Evolutionary conservation across 371 early-diverging fungal species (phyloP), one percentile per base, ranked within the genome.

Genomic region (Syncephalastrum monosporum): DNA sequence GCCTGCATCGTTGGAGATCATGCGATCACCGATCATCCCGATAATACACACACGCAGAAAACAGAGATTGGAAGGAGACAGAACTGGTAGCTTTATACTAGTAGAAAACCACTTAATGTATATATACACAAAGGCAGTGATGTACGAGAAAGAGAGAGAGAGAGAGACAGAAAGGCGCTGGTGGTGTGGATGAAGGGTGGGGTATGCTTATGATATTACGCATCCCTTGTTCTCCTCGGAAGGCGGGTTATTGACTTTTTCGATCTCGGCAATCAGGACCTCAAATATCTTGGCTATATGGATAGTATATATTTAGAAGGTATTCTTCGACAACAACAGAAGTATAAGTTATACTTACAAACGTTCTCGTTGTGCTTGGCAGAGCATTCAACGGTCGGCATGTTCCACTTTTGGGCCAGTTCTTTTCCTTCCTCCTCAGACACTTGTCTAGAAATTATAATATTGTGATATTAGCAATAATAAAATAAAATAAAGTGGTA

Each of bases 341-440:
- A 21, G 21, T 21, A 63, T 17, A 63, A 67, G 68, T 27, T 64
- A 0, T 54, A 77, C 79, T 82, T 85, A 74, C 86, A 81, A 52
- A 93, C 92, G 61, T 96, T 96, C 53, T 89, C 88, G 59, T 94
- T 92, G 60, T 86, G 88, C 68, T 95, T 95, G 1, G 98, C 97
- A 6, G 92, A 92, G 6, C 92, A 84, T 71, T 98, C 98, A 42
- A 93, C 81, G 57, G 85, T 89, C 29, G 90, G 86, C 53, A 93
- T 94, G 14, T 85, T 81, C 91, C 93, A 96, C 61, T 84, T 79
- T 21, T 76, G 71, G 21, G 96, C 92, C 33, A 92, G 58, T 42
- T 83, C 84, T 56, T 84, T 75, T 25, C 87, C 93, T 65, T 96
- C 95, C 53, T 92, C 85, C 10, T 74, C 63, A 10, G 90, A 63